Evolutionary conservation across 176 grass and related monocot genomes (phyloP), one percentile per base, ranked within the genome.

Genomic region (Eragrostis curvula): DNA sequence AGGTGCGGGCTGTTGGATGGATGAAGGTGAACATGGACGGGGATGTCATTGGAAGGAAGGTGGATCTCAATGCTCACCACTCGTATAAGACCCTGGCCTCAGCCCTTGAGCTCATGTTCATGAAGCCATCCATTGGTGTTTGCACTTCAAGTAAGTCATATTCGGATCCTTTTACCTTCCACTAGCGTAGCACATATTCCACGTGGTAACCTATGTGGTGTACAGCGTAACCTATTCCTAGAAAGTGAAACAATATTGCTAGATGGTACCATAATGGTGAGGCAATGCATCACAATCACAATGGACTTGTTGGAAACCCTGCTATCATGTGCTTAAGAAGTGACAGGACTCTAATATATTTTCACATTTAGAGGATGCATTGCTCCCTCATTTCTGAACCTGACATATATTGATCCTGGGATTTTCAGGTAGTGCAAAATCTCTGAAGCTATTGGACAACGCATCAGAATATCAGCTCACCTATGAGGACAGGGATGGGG

Each of bases 1-100:
- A 82, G 27, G 86, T 39, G 17, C 59, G 66, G 42, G 42, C 40
- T 5, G 58, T 41, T 2, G 62, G 83, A 40, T 94, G 92, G 81
- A 89, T 94, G 64, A 97, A 97, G 75, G 91, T 97, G 48, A 90
- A 90, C 72, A 92, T 90, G 94, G 91, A 94, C 80, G 94, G 94
- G 17, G 94, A 97, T 68, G 85, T 85, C 53, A 97, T 97, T 72
- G 91, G 94, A 40, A 92, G 94, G 80, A 94, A 97, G 83, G 88
- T 97, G 16, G 94, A 94, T 72, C 85, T 97, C 45, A 82, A 52
- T 9, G 89, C 85, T 27, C 85, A 90, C 70, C 80, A 49, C 11
- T 97, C 91, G 0, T 94, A 97, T 66, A 80, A 83, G 72, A 78
- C 85, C 61, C 94, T 97, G 66, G 87, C 87, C 9, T 78, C 85